phyloP scores from a whole-genome alignment of 2,329 filamentous ascomycete genomes.

The Penicillium griseofulvum region DNA sequence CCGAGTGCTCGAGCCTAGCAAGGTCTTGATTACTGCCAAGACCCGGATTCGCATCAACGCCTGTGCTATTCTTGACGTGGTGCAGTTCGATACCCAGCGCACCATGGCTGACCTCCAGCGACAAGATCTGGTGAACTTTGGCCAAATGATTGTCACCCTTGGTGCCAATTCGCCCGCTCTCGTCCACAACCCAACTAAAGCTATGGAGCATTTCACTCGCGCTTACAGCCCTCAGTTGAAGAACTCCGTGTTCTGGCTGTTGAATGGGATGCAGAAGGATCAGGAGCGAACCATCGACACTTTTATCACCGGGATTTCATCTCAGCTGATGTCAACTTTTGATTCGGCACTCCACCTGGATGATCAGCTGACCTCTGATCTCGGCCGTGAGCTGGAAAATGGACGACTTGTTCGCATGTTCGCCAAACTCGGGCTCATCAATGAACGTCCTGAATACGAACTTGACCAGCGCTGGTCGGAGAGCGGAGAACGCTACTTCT shows the following conservation, averaged over 20 bases:
- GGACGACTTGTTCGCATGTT: constrained; percentile 76
- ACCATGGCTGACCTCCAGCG: constrained; percentile 75
- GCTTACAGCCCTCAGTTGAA: constrained; percentile 76
- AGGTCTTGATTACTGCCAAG: constrained; percentile 86
- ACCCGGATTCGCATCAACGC: constrained; percentile 84
- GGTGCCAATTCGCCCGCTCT: constrained; percentile 65
- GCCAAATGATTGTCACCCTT: constrained; percentile 77
- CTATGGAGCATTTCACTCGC: constrained; percentile 72
- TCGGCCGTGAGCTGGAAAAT: constrained; percentile 84
- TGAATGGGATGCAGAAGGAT: constrained; percentile 62
- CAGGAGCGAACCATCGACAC: constrained; percentile 71
- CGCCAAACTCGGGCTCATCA: constrained; percentile 81
- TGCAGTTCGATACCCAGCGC: constrained; percentile 71
- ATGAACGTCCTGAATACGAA: constrained; percentile 83
- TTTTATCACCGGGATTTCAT: constrained; percentile 74
- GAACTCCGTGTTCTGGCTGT: constrained; percentile 77
- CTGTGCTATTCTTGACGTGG: constrained; percentile 85
- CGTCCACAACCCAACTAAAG: constrained; percentile 63
- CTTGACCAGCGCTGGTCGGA: constrained; percentile 81
- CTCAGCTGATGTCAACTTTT: constrained; percentile 70
- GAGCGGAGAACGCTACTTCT: constrained; percentile 83
- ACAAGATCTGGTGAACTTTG: constrained; percentile 82
- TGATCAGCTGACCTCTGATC: constrained; percentile 69
- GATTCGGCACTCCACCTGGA: constrained; percentile 76
- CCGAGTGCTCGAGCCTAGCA: constrained; percentile 79